phyloP scores from a whole-genome alignment of 2,329 filamentous ascomycete species.

The Leptographium galeiforme region DNA sequence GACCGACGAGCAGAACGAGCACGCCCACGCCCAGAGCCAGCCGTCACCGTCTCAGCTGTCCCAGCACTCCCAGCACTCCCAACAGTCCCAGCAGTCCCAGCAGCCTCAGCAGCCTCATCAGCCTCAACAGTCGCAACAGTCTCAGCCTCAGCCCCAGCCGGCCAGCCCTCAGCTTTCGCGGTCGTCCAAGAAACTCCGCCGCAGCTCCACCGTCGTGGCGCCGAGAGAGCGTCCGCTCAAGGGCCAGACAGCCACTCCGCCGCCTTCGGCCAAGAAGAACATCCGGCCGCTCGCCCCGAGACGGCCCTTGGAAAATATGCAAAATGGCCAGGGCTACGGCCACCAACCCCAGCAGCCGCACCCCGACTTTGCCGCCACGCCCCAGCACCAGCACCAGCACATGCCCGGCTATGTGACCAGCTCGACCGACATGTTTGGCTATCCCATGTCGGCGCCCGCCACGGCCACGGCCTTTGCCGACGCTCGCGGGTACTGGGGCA shows the following conservation, averaged over 20 bases:
- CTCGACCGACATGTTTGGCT: conserved; percentile 43
- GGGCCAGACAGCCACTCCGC: conserved; percentile 45
- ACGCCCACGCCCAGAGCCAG: too few relatives aligned
- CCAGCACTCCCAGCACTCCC: background rate
- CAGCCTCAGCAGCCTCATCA: too few relatives aligned
- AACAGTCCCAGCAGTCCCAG: conserved; percentile 11
- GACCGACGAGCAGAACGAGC: background rate
- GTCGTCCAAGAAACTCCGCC: conserved; percentile 31
- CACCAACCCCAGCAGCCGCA: conserved; percentile 23
- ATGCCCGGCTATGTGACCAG: conserved; percentile 32
- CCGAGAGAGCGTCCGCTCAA: conserved; percentile 18
- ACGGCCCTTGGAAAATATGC: conserved; percentile 32
- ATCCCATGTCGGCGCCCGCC: conserved; percentile 45
- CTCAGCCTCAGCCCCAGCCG: conserved; percentile 9
- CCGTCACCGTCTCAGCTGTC: too few relatives aligned
- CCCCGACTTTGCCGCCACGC: conserved; percentile 28
- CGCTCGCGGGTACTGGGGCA: conserved; percentile 39
- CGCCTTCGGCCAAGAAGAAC: conserved; percentile 42
- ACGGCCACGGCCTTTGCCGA: conserved; percentile 30
- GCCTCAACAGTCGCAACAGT: background rate
- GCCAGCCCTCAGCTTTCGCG: conserved; percentile 14
- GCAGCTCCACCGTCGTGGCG: conserved; percentile 20
- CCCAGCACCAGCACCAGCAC: conserved; percentile 33
- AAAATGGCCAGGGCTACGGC: conserved; percentile 41
- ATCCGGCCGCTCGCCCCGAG: conserved; percentile 41